Evolutionary conservation across 2,329 filamentous ascomycete species (phyloP).

Genomic region (Claviceps capensis): DNA sequence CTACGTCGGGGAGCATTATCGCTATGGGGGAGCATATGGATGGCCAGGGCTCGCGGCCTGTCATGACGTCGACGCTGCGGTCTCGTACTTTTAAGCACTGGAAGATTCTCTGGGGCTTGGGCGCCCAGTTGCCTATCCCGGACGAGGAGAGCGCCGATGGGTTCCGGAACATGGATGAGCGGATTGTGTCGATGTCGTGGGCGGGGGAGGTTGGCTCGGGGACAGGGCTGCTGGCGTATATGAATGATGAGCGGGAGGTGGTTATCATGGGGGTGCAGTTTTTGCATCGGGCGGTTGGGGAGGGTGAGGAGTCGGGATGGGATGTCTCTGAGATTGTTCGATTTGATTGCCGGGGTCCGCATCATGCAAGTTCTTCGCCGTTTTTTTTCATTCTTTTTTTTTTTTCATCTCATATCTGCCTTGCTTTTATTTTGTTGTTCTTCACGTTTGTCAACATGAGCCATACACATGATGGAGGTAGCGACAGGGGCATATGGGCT

Average conservation of each 20-base stretch:
- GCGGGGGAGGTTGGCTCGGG: conserved; percentile 27
- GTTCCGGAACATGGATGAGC: conserved; percentile 26
- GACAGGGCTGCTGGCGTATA: conserved; percentile 34
- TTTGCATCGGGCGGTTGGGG: conserved; percentile 11
- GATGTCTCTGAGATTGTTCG: conserved; percentile 34
- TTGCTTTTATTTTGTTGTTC: background rate
- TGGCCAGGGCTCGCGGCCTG: conserved; percentile 8
- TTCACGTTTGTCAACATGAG: background rate
- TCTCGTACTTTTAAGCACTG: conserved; percentile 32
- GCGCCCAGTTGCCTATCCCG: conserved; percentile 36
- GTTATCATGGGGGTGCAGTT: conserved; percentile 36
- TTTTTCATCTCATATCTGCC: no score
- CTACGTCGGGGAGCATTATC: conserved; percentile 34
- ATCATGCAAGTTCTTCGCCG: conserved; percentile 14
- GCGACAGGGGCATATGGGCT: no score
- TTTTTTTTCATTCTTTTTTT: no score
- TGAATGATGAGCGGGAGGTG: conserved; percentile 35
- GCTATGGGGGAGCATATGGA: conserved; percentile 36
- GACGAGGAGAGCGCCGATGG: conserved; percentile 19
- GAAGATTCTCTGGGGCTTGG: conserved; percentile 42
- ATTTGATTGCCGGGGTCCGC: conserved; percentile 34
- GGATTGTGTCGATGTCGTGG: conserved; percentile 40
- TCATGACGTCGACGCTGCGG: conserved; percentile 17
- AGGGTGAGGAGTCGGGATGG: conserved; percentile 27
- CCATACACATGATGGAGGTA: no score